Evolutionary conservation across 331 rosid genomes (phyloP).

Genomic region (Spiraea crenata): DNA sequence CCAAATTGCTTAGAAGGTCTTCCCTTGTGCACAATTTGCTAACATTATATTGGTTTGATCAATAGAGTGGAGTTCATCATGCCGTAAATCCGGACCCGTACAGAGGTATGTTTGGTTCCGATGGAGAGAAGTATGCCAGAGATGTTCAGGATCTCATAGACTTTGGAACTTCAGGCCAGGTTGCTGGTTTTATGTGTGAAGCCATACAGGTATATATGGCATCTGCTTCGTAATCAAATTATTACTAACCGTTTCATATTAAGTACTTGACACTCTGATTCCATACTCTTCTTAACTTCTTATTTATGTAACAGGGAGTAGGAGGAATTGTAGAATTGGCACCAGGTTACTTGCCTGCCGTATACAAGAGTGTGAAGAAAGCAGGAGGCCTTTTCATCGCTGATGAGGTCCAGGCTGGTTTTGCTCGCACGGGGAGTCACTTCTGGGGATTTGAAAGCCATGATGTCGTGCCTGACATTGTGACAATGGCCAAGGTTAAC

Average conservation of each 20-base stretch:
- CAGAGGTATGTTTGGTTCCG: constrained; percentile 90
- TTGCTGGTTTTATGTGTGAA: constrained; percentile 85
- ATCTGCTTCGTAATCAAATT: constrained; percentile 1
- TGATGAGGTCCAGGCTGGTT: constrained; percentile 91
- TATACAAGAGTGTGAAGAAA: constrained; percentile 47
- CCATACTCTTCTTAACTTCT: background rate
- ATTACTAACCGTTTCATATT: background rate
- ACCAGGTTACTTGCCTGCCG: constrained; percentile 85
- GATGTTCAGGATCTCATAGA: constrained; percentile 81
- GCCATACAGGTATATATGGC: constrained; percentile 64
- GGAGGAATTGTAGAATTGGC: constrained; percentile 92
- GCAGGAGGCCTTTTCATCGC: constrained; percentile 95
- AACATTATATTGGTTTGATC: constrained; percentile 3
- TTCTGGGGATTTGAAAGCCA: constrained; percentile 94
- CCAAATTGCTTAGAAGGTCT: background rate
- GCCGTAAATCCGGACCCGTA: constrained; percentile 93
- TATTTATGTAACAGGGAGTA: constrained; percentile 60
- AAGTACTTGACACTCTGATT: background rate
- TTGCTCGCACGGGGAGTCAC: constrained; percentile 85
- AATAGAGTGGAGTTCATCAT: constrained; percentile 92
- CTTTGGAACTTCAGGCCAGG: constrained; percentile 84
- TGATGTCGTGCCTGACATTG: constrained; percentile 93
- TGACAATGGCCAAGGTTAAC: constrained; percentile 89
- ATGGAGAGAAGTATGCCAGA: constrained; percentile 83
- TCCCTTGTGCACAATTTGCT: background rate